Evolutionary conservation across 257 asterid genomes (phyloP).

Genomic region (Jasminum sambac): DNA sequence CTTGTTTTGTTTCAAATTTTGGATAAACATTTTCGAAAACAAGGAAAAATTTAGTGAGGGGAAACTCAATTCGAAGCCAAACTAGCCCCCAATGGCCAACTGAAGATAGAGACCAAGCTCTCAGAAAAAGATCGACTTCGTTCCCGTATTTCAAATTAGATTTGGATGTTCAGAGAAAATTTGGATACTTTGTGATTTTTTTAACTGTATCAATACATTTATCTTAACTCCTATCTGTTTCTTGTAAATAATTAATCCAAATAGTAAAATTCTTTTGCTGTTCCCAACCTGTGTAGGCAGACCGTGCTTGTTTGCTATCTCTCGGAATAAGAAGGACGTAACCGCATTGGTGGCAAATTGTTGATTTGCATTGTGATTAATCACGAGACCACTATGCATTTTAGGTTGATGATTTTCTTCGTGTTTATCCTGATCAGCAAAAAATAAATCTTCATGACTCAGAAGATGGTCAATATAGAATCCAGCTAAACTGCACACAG

Average conservation of each 20-base stretch:
- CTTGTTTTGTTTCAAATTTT: no score
- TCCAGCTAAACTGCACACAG: constrained; percentile 5
- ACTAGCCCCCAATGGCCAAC: no score
- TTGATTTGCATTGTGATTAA: constrained; percentile 94
- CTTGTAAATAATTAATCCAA: background rate
- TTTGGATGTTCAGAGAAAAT: background rate
- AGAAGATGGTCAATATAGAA: background rate
- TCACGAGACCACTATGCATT: constrained; percentile 89
- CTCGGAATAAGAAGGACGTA: constrained; percentile 80
- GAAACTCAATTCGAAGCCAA: no score
- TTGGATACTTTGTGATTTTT: background rate
- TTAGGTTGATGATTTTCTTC: constrained; percentile 97
- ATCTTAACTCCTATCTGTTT: background rate
- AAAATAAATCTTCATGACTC: constrained; percentile 8
- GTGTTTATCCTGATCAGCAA: constrained; percentile 73
- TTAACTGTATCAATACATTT: background rate
- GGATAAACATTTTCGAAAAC: no score
- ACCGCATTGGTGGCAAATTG: constrained; percentile 93
- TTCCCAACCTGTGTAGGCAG: constrained; percentile 78
- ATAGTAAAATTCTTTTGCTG: background rate
- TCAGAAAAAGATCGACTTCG: no score
- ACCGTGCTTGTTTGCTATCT: constrained; percentile 73
- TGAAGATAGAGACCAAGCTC: no score
- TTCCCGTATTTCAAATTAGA: background rate
- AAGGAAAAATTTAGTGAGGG: no score